Percentiles rank a stretch among this genome's conserved stretches.
phyloP scores from a whole-genome alignment of 2,329 filamentous ascomycete species.

The Scopulariopsis brevicaulis region DNA sequence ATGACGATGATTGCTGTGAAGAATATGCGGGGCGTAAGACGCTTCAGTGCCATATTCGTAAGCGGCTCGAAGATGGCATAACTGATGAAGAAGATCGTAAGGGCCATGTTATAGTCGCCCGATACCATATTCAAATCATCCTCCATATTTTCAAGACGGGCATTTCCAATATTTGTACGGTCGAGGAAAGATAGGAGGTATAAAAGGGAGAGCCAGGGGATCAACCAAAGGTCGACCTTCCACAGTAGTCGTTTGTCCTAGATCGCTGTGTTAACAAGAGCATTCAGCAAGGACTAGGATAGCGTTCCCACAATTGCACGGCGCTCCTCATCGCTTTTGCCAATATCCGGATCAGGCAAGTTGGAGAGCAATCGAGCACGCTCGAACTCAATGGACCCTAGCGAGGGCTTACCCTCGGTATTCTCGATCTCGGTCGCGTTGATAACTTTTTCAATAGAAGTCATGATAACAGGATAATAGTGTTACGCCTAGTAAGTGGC shows the following conservation, averaged over 20 bases:
- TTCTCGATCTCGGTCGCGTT: too few species aligned
- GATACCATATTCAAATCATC: conserved; percentile 33
- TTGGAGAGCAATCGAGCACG: conserved; percentile 15
- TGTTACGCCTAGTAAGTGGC: too few species aligned
- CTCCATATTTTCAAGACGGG: conserved; percentile 18
- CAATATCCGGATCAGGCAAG: conserved; percentile 35
- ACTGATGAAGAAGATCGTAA: conserved; percentile 58
- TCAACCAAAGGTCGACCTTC: conserved; percentile 49
- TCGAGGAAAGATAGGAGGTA: conserved; percentile 58
- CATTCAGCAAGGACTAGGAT: neutral
- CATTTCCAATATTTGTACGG: conserved; percentile 23
- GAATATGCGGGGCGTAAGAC: conserved; percentile 28
- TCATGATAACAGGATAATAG: too few species aligned
- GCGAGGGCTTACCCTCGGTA: too few species aligned
- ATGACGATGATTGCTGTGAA: conserved; percentile 19
- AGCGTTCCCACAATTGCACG: conserved; percentile 39
- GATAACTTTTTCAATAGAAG: too few species aligned
- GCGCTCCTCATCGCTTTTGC: conserved; percentile 48
- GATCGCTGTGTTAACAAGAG: neutral
- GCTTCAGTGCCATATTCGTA: conserved; percentile 73
- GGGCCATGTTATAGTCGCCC: conserved; percentile 43
- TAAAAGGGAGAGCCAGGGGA: conserved; percentile 58
- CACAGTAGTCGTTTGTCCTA: conserved; percentile 52
- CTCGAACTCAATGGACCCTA: conserved; percentile 12
- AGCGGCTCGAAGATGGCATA: conserved; percentile 71